Percentiles rank a stretch among this genome's conserved stretches.
Conservation (phyloP, 768 basidiomycete species). For the Pulveroboletus frians region DNA sequence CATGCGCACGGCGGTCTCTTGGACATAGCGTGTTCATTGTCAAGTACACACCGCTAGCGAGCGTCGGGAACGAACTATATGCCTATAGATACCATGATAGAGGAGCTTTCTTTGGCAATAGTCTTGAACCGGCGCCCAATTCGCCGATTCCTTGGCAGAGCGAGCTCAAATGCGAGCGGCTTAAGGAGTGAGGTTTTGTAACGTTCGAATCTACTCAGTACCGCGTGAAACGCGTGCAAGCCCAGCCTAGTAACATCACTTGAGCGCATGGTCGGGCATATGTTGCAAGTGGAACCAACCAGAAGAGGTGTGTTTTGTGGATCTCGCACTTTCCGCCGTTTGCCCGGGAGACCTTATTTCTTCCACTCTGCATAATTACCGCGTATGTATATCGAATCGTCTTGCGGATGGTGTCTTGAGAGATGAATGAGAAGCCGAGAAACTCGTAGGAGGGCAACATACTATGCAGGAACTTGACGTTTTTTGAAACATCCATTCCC, state of each 20-base stretch:
- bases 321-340: slow-evolving; percentile 40
- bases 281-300: slow-evolving; percentile 41
- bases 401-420: slow-evolving; percentile 51
- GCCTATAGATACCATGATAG: slow-evolving; percentile 21
- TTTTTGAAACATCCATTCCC: slow-evolving; percentile 42
- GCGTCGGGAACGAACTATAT: slow-evolving; percentile 7
- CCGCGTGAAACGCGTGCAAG: slow-evolving; percentile 67
- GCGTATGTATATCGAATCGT: slow-evolving; percentile 54
- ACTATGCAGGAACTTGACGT: slow-evolving; percentile 53
- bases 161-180: slow-evolving; percentile 47
- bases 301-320: slow-evolving; percentile 49
- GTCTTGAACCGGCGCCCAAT: slow-evolving; percentile 41
- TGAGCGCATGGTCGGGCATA: slow-evolving; percentile 2
- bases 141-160: slow-evolving; percentile 39
- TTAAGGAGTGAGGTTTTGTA: slow-evolving; percentile 46
- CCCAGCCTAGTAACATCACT: slow-evolving; percentile 56
- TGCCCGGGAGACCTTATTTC: slow-evolving; percentile 35
- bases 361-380: slow-evolving; percentile 44
- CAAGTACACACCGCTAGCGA: background rate
- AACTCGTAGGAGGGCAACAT: slow-evolving; percentile 16
- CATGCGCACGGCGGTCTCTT: background rate
- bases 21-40: background rate
- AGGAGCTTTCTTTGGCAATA: slow-evolving; percentile 35
- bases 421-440: background rate
- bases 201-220: slow-evolving; percentile 49